Percentiles rank a stretch among this genome's conserved stretches.
Conservation (phyloP, 305 asterid genomes). For the Stenogyne calaminthoides region DNA sequence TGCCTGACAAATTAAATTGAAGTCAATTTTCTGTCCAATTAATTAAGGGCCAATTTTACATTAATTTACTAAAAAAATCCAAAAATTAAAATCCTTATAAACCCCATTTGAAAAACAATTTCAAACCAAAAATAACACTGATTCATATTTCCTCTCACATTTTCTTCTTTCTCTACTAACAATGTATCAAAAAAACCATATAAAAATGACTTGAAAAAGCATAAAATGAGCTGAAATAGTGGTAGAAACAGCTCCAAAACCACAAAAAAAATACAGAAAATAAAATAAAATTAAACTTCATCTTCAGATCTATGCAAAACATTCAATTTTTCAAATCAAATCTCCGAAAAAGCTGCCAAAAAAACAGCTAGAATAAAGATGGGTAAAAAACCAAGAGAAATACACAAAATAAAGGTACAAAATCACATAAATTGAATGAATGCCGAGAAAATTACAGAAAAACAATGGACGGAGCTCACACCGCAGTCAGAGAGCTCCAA, state of each 20-base stretch:
- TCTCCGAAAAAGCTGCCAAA: not conserved
- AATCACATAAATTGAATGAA: not conserved
- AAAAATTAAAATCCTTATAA: too few species aligned
- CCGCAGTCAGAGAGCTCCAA: constrained; percentile 37
- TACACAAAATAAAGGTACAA: not conserved
- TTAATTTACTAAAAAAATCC: not conserved
- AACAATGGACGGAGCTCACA: constrained; percentile 40
- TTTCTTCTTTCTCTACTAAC: not conserved
- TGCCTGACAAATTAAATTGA: constrained; percentile 5
- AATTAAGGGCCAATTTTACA: not conserved
- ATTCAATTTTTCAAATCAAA: constrained; percentile 17
- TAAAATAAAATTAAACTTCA: constrained; percentile 8
- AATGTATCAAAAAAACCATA: not conserved
- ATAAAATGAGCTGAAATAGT: constrained; percentile 19
- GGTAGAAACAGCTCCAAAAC: constrained; percentile 23
- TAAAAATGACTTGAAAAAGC: not conserved
- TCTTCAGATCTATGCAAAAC: constrained; percentile 37
- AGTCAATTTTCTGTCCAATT: not conserved
- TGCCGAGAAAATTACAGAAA: not conserved
- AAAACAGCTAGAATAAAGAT: not conserved
- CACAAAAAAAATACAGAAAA: not conserved
- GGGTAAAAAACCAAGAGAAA: not conserved
- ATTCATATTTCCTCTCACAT: not conserved
- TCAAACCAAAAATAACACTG: not conserved
- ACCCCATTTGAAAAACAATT: not conserved